A percentile compares a stretch with the other conserved stretches of the same genome.
Evolutionary conservation across 1,139 yeast species (phyloP).

Genomic region (Sugiyamaella grinbergsii): DNA sequence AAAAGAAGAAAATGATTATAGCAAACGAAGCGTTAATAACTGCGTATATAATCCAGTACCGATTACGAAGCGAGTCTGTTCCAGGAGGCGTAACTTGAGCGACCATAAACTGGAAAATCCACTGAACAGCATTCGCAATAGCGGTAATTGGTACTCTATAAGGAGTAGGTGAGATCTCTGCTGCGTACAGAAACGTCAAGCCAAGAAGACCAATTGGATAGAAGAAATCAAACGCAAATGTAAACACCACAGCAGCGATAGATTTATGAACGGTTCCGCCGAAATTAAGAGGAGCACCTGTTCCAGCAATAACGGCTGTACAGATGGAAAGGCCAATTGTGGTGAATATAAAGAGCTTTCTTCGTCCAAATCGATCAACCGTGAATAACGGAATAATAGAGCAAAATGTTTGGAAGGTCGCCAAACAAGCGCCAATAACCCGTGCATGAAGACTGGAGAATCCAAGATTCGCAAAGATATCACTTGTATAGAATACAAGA

Average conservation of each 20-base stretch:
- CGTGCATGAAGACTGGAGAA: slow-evolving; percentile 20
- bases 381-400: slow-evolving; percentile 22
- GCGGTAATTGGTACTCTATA: slow-evolving; percentile 90
- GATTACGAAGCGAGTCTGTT: slow-evolving; percentile 42
- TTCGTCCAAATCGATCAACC: slow-evolving; percentile 25
- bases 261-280: background rate
- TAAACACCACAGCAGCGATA: background rate
- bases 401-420: slow-evolving; percentile 23
- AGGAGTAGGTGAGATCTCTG: slow-evolving; percentile 80
- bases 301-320: background rate
- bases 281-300: background rate
- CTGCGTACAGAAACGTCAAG: slow-evolving; percentile 55
- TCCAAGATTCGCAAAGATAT: slow-evolving; percentile 25
- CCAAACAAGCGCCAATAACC: slow-evolving; percentile 17
- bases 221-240: slow-evolving; percentile 13
- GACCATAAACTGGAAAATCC: slow-evolving; percentile 70
- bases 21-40: slow-evolving; percentile 20
- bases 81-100: slow-evolving; percentile 46
- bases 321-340: background rate
- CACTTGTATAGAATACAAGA: slow-evolving; percentile 21
- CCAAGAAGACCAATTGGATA: slow-evolving; percentile 19
- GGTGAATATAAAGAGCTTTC: slow-evolving; percentile 49
- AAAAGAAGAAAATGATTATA: slow-evolving; percentile 44
- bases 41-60: slow-evolving; percentile 43
- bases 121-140: slow-evolving; percentile 82